Conservation (phyloP, 2,329 filamentous ascomycete species). For the Colletotrichum sp. region DNA sequence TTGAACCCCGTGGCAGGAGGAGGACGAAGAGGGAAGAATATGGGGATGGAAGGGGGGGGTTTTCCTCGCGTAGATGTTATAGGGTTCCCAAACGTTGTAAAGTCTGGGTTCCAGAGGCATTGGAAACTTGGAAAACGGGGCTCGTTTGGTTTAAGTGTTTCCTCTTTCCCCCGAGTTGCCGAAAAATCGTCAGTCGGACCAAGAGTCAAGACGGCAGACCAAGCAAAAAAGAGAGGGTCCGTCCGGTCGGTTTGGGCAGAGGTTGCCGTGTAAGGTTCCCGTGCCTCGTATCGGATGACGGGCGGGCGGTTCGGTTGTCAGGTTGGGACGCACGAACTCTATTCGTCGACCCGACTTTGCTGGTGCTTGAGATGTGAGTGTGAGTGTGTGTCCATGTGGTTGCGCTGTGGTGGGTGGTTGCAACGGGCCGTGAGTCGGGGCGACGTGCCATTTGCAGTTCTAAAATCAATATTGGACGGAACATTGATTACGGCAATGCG, state of each 20-base stretch:
- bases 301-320: conserved; percentile 4
- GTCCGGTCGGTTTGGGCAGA: not conserved
- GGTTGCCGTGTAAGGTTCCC: conserved; percentile 3
- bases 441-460: not conserved
- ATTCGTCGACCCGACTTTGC: not conserved
- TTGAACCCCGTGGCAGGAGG: not conserved
- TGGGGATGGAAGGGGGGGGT: not conserved
- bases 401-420: not conserved
- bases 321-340: conserved; percentile 16
- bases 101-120: not conserved
- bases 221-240: not conserved
- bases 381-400: not conserved
- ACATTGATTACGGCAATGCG: not conserved
- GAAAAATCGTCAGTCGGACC: not conserved
- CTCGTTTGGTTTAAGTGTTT: not conserved
- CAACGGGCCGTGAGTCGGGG: not conserved
- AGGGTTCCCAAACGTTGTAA: not conserved
- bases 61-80: not conserved
- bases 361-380: not conserved
- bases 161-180: not conserved
- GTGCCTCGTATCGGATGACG: conserved; percentile 16
- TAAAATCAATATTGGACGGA: not conserved
- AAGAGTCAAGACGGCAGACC: not conserved
- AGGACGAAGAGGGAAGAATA: not conserved
- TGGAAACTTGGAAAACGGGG: not conserved